Conservation (phyloP, 2,329 filamentous ascomycete genomes). For the Alternaria infectoria region DNA sequence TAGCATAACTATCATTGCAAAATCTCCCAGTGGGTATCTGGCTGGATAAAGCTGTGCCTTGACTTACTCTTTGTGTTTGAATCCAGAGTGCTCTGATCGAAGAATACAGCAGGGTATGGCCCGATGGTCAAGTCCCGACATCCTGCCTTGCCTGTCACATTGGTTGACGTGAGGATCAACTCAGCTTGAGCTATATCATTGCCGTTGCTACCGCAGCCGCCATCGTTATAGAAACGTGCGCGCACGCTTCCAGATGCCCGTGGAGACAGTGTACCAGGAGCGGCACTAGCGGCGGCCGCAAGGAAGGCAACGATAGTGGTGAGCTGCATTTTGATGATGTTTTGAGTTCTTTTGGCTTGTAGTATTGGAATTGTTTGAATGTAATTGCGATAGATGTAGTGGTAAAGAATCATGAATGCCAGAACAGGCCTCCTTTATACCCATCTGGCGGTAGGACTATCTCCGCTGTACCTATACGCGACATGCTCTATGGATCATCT, state of each 20-base stretch:
- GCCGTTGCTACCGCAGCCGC: neutral
- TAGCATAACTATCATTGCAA: neutral
- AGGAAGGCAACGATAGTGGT: neutral
- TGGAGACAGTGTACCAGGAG: neutral
- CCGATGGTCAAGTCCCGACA: neutral
- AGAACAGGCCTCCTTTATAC: neutral
- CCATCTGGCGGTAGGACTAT: neutral
- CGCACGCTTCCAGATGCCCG: neutral
- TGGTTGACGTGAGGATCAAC: neutral
- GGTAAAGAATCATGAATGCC: neutral
- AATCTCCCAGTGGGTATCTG: neutral
- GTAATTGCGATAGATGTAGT: neutral
- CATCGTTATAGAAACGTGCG: neutral
- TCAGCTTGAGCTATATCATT: neutral
- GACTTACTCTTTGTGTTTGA: neutral
- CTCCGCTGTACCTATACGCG: neutral
- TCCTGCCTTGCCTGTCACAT: neutral
- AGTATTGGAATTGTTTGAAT: neutral
- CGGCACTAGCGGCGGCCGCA: neutral
- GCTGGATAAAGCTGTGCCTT: neutral
- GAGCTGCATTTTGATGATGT: neutral
- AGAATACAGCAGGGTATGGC: neutral
- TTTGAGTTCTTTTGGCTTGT: neutral
- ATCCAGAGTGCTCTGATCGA: neutral
- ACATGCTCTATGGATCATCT: neutral